Base-by-base conservation (phyloP, 163 green algal genomes). In the Scenedesmus sp. region DNA sequence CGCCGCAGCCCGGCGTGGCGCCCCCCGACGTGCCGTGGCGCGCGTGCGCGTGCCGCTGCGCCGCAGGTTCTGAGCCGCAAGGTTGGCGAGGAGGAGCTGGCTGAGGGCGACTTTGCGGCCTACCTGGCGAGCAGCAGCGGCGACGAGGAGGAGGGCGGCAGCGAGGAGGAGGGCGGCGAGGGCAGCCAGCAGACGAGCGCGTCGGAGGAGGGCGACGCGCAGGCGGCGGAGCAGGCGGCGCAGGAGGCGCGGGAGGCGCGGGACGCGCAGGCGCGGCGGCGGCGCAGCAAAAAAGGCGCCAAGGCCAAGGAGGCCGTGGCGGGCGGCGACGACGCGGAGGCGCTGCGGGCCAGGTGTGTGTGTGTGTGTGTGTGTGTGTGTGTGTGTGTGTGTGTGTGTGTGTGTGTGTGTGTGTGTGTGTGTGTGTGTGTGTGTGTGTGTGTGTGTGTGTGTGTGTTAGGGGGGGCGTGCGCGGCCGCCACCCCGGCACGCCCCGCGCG, bases 41-140 rank as follows among this genome's bases (percentile, higher is more conserved):
- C n/a, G n/a, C n/a, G n/a, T n/a, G n/a, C 20, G 54, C 54, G 34
- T 34, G 54, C 53, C 47, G 33, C 47, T 53, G 34, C 18, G 28
- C 22, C 18, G 1, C 73, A 83, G 70, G 77, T 74, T 18, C 51
- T 82, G 56, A 72, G 26, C 2, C 65, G 78, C 60, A 94, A 91
- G 48, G 70, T 96, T 54, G 93, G 74, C 1, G 90, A 93, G 29
- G 92, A 97, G 18, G 87, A 97, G 54, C 75, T 98, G 20, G 89
- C 92, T 72, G 91, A 97, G 18, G 92, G 92, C 22, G 94, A 98
- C 81, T 94, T 97, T 86, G 78, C 83, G 14, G 94, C 95, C 6
- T 99, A 98, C 80, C 84, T 99, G 26, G 95, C 91, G 3, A 87
- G 84, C 24, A 84, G 31, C 28, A 69, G 51, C 64, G 47, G 45